Evolutionary conservation across 1,139 yeast genomes (phyloP).

Genomic region (Sugiyamaella grinbergsii): DNA sequence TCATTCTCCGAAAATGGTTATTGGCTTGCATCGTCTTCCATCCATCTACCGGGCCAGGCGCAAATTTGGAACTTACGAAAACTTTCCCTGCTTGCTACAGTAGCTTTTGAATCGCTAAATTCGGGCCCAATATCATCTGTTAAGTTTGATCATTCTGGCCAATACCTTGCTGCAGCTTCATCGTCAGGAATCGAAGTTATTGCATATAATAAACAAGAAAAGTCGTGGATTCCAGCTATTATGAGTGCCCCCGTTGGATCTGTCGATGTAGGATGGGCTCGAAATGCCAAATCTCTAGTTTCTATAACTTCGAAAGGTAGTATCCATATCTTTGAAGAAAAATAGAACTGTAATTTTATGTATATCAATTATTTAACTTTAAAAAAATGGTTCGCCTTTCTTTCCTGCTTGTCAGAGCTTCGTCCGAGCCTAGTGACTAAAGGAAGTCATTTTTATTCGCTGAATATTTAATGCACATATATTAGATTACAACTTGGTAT

Average conservation of each 20-base stretch:
- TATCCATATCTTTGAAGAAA: constrained; percentile 25
- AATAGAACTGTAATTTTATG: constrained; percentile 11
- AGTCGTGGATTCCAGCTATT: constrained; percentile 27
- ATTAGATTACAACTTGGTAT: constrained; percentile 13
- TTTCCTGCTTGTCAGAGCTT: neutral
- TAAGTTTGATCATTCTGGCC: constrained; percentile 51
- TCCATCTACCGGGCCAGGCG: constrained; percentile 32
- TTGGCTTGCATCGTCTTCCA: constrained; percentile 51
- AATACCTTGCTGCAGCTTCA: constrained; percentile 34
- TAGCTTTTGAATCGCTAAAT: constrained; percentile 28
- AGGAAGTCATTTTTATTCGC: neutral
- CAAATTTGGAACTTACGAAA: constrained; percentile 35
- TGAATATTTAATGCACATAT: constrained; percentile 11
- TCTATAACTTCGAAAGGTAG: constrained; percentile 31
- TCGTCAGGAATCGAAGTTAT: constrained; percentile 29
- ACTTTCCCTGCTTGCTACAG: constrained; percentile 29
- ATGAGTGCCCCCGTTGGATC: constrained; percentile 18
- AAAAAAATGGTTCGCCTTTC: too few species aligned
- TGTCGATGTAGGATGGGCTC: constrained; percentile 31
- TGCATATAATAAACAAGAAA: constrained; percentile 28
- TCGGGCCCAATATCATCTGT: constrained; percentile 27
- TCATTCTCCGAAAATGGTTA: constrained; percentile 70
- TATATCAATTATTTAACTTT: neutral
- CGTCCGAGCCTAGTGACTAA: neutral
- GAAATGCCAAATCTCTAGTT: constrained; percentile 26